These are phyloP conservation scores for Talaromyces sp. DNA, from an alignment of 2,329 filamentous ascomycete species.

Conservation along the genomic window DNA sequence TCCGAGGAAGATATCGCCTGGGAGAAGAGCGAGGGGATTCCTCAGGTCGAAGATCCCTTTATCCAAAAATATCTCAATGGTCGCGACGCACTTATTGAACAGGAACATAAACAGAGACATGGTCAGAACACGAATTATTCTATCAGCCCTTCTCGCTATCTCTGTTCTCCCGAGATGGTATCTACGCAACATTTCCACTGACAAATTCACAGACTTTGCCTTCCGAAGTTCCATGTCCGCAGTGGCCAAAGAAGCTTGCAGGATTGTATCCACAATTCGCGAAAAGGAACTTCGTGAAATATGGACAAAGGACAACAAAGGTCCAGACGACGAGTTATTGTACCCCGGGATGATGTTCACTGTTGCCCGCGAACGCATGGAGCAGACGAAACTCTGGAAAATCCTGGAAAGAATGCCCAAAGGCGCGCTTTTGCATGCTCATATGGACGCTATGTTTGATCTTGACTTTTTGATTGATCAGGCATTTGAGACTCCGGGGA, in stretches of 20 bases:
- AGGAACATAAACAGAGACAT: constrained; percentile 79
- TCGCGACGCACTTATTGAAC: constrained; percentile 68
- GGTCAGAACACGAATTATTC: constrained; percentile 50
- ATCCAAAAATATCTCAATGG: constrained; percentile 78
- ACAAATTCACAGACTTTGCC: constrained; percentile 25
- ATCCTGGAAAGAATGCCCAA: constrained; percentile 87
- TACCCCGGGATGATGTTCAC: constrained; percentile 94
- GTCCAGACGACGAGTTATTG: constrained; percentile 59
- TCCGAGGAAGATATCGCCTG: constrained; percentile 25
- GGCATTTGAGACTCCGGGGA: constrained; percentile 66
- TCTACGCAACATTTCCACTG: background rate
- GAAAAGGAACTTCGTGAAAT: constrained; percentile 70
- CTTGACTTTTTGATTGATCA: constrained; percentile 74
- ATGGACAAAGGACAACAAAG: constrained; percentile 65
- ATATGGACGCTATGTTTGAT: constrained; percentile 88
- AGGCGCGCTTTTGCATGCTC: constrained; percentile 67
- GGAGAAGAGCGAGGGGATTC: constrained; percentile 44
- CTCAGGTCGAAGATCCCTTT: constrained; percentile 64
- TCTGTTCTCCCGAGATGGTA: background rate
- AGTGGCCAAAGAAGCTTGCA: constrained; percentile 71
- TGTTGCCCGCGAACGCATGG: constrained; percentile 80
- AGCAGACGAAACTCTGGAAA: constrained; percentile 77
- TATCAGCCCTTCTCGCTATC: background rate
- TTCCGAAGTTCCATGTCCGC: constrained; percentile 62
- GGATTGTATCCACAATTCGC: constrained; percentile 76